A percentile compares a stretch with the other conserved stretches of the same genome.
Evolutionary conservation across 768 basidiomycete species (phyloP).

Genomic region (Rhodosporidiobolus sp.): DNA sequence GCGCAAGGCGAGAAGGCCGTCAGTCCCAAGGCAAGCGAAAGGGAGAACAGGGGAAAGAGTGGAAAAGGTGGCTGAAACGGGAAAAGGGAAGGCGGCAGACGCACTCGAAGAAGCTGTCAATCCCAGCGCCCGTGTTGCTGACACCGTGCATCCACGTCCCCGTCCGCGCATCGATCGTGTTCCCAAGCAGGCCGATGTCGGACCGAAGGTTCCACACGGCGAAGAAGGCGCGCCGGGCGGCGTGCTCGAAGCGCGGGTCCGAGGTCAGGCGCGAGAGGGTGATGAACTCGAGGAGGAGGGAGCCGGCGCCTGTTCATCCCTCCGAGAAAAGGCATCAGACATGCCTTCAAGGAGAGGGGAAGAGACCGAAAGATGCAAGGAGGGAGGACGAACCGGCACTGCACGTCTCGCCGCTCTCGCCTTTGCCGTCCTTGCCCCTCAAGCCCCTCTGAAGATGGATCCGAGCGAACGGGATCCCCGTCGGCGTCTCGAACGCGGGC

Average conservation of each 20-base stretch:
- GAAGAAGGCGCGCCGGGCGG: conserved; percentile 83
- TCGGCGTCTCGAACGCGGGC: conserved; percentile 86
- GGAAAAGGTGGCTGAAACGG: too few relatives aligned
- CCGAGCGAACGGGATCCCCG: conserved; percentile 87
- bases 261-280: conserved; percentile 85
- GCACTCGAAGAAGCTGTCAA: conserved; percentile 88
- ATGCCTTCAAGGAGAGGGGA: neutral
- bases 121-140: conserved; percentile 83
- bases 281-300: conserved; percentile 90
- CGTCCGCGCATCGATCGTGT: conserved; percentile 68
- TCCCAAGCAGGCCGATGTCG: conserved; percentile 78
- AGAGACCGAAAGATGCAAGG: conserved; percentile 17
- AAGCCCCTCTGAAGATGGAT: conserved; percentile 52
- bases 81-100: conserved; percentile 14
- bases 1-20: neutral
- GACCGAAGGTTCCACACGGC: conserved; percentile 90
- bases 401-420: conserved; percentile 32
- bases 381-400: conserved; percentile 24
- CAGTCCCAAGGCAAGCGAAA: neutral
- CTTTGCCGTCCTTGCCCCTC: conserved; percentile 20
- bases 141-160: conserved; percentile 47
- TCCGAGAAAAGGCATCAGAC: conserved; percentile 79
- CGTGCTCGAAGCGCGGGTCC: conserved; percentile 82
- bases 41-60: too few relatives aligned
- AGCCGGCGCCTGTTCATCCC: conserved; percentile 89